phyloP scores from a whole-genome alignment of 2,329 filamentous ascomycete species.

The Harringtonia lauricola region DNA sequence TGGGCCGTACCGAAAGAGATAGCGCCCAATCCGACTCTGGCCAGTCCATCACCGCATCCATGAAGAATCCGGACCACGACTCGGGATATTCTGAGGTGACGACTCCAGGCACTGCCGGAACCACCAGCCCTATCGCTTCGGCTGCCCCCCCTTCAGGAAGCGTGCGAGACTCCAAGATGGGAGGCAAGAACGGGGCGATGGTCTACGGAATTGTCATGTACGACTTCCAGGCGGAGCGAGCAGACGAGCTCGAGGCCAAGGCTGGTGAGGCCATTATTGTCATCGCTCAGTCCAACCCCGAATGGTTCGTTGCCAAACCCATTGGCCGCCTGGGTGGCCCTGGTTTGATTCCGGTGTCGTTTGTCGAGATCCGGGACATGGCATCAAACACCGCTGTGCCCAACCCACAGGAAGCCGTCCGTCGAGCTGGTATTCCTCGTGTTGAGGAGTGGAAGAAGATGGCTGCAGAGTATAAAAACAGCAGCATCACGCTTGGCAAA shows the following conservation, averaged over 20 bases:
- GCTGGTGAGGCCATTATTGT: constrained; percentile 95
- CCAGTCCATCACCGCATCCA: constrained; percentile 31
- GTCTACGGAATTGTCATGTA: constrained; percentile 97
- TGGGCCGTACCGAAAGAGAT: constrained; percentile 86
- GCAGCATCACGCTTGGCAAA: constrained; percentile 91
- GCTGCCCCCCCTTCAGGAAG: constrained; percentile 19
- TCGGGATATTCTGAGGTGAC: constrained; percentile 69
- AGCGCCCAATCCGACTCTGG: constrained; percentile 60
- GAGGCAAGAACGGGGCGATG: constrained; percentile 60
- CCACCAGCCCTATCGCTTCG: constrained; percentile 13
- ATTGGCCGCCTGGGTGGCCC: constrained; percentile 93
- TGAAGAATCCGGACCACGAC: constrained; percentile 67
- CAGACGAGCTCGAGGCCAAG: constrained; percentile 94
- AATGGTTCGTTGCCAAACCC: constrained; percentile 99
- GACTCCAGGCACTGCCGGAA: constrained; percentile 7
- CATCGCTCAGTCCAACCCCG: constrained; percentile 94
- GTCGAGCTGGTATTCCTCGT: constrained; percentile 77
- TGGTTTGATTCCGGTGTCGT: constrained; percentile 89
- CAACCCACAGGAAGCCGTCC: constrained; percentile 77
- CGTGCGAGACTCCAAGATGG: constrained; percentile 37
- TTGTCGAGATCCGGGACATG: constrained; percentile 95
- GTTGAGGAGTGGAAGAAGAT: constrained; percentile 99
- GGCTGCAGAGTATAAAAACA: constrained; percentile 98
- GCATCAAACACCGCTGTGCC: constrained; percentile 69
- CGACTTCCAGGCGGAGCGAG: constrained; percentile 86